Percentiles rank a stretch among this genome's conserved stretches.
phyloP scores from a whole-genome alignment of 768 basidiomycete species.

The Suillus paluster region DNA sequence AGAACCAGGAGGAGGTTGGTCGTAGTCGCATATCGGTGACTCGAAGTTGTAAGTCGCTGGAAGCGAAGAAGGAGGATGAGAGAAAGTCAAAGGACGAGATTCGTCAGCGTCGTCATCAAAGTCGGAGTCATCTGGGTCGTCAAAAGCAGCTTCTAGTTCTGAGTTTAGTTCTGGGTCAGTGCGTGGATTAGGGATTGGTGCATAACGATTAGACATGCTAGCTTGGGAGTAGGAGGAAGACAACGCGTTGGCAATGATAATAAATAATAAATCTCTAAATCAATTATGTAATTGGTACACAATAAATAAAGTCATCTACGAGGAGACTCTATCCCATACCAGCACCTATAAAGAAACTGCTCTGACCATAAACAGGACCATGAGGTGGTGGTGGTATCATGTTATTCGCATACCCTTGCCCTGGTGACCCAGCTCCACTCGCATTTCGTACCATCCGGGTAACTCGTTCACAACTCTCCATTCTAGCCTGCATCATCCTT shows the following conservation, averaged over 20 bases:
- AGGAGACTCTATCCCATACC: no score
- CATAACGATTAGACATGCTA: constrained; percentile 71
- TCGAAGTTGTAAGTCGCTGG: constrained; percentile 78
- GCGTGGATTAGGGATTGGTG: constrained; percentile 64
- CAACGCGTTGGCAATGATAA: neutral
- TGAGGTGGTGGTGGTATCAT: neutral
- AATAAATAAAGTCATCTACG: neutral
- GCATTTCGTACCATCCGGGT: constrained; percentile 58
- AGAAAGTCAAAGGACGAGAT: constrained; percentile 53
- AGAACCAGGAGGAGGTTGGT: constrained; percentile 82
- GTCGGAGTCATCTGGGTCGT: constrained; percentile 76
- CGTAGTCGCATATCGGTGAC: constrained; percentile 66
- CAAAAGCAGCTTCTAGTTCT: constrained; percentile 89
- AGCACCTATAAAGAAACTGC: constrained; percentile 7
- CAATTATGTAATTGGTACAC: no score
- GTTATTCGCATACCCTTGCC: neutral
- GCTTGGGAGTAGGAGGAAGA: neutral
- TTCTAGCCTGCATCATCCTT: constrained; percentile 71
- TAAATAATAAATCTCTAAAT: neutral
- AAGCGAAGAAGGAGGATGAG: constrained; percentile 30
- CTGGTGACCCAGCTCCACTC: constrained; percentile 28
- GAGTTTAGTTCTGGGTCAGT: constrained; percentile 50
- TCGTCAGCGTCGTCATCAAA: constrained; percentile 44
- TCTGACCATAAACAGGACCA: constrained; percentile 3
- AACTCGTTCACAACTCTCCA: constrained; percentile 76